Conservation (phyloP, 768 basidiomycete species). For the Rickenella mellea region DNA sequence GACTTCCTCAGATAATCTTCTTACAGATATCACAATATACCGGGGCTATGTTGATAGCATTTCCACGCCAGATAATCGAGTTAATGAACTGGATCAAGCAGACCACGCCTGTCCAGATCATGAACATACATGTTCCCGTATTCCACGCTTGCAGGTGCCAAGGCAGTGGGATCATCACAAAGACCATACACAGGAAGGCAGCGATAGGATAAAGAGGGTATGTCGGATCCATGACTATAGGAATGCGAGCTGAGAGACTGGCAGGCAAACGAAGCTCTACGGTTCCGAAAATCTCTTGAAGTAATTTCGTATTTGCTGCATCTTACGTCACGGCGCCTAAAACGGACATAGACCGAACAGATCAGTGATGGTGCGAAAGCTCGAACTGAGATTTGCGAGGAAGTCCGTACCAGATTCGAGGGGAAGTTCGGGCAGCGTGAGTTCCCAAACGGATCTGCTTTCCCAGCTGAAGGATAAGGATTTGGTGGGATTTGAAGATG, state of each 20-base stretch:
- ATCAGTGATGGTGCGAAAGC: too few species aligned
- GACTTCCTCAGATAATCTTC: slow-evolving; percentile 1
- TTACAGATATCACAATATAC: slow-evolving; percentile 24
- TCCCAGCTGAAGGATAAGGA: too few species aligned
- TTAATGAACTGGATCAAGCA: slow-evolving; percentile 13
- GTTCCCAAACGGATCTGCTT: too few species aligned
- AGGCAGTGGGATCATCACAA: slow-evolving; percentile 26
- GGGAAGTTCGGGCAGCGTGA: too few species aligned
- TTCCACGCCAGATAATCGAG: slow-evolving; percentile 23
- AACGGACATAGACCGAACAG: too few species aligned
- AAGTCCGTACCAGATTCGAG: too few species aligned
- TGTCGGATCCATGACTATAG: background rate
- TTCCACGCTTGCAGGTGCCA: slow-evolving; percentile 10
- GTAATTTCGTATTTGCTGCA: too few species aligned
- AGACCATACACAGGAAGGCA: slow-evolving; percentile 25
- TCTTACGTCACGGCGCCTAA: too few species aligned
- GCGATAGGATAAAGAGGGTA: background rate
- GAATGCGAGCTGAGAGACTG: background rate
- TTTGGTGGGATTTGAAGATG: too few species aligned
- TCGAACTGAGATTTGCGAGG: too few species aligned
- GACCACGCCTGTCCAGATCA: background rate
- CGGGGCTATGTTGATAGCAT: slow-evolving; percentile 11
- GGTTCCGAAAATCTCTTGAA: too few species aligned
- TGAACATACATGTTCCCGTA: background rate
- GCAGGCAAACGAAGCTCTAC: too few species aligned